Evolutionary conservation across 352 stramenopile species (phyloP), one percentile per base, ranked within the genome.

Genomic region (Pythium biforme): DNA sequence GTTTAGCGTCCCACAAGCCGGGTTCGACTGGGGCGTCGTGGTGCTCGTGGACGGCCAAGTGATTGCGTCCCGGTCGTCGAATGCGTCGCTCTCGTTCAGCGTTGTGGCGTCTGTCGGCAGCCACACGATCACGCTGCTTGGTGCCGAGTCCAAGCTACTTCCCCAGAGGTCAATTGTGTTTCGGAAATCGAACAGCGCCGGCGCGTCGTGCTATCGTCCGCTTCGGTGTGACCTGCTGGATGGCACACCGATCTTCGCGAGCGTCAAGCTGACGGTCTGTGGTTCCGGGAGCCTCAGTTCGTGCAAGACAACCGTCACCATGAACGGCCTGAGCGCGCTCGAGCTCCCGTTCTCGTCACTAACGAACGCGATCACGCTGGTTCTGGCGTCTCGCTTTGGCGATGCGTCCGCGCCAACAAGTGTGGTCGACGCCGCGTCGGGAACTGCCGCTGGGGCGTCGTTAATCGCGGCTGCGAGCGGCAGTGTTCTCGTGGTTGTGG

Each of bases 161-260:
- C 64, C 43, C 0, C 70, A 75, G 41, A 61, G 79, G 27, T 72
- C 69, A 12, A 72, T 86, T 45, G 25, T 85, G 19, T 89, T 83
- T 34, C 66, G 77, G 15, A 76, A 73, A 52, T 66, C 64, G 1
- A 22, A 56, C 4, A 54, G 47, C 22, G n/a, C n/a, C n/a, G 20
- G n/a, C 14, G 48, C 37, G 4, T 17, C 33, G 3, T 31, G 14
- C n/a, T 80, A 76, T 45, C 26, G 68, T 10, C 70, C 37, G 40
- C 60, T 89, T 55, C 79, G 79, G 12, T 85, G 73, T 40, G 79
- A 89, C 69, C 51, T 69, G 8, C 57, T 89, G 10, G 79, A 89
- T 39, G 67, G 71, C 34, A 69, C 72, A 22, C 52, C 67, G 14
- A 62, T 88, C 0, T 83, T 56, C 27, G 56, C 79, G 19, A 57